These are phyloP conservation scores for Pleurotus pulmonarius DNA, from an alignment of 768 basidiomycete species.

Conservation along the genomic window DNA sequence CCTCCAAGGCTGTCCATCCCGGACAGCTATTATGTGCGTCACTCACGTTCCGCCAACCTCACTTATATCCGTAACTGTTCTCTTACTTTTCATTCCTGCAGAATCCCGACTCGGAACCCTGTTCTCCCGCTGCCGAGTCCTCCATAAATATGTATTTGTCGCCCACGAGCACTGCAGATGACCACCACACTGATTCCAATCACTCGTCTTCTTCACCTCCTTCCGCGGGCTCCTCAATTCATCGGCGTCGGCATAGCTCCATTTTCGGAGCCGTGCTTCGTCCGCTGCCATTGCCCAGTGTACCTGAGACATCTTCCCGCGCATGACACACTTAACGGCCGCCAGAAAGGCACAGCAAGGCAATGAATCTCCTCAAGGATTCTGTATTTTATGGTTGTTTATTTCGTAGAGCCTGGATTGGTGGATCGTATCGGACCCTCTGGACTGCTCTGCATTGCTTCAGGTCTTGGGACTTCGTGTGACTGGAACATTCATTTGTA, in stretches of 20 bases:
- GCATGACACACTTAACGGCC: too few species aligned
- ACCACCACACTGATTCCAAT: not conserved
- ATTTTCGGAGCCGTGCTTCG: too few species aligned
- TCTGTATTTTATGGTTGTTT: too few species aligned
- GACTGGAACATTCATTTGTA: too few species aligned
- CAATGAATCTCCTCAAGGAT: too few species aligned
- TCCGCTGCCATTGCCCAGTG: not conserved
- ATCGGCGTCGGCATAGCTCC: too few species aligned
- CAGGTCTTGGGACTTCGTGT: too few species aligned
- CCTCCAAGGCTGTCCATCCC: conserved; percentile 2
- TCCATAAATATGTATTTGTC: conserved; percentile 1
- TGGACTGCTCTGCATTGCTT: too few species aligned
- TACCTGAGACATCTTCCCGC: not conserved
- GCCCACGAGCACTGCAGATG: not conserved
- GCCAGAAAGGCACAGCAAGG: too few species aligned
- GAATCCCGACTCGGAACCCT: conserved; percentile 1
- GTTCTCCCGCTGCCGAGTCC: conserved; percentile 4
- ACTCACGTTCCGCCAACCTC: not conserved
- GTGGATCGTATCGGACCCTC: too few species aligned
- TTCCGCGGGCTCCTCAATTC: not conserved
- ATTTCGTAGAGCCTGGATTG: too few species aligned
- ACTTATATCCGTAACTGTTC: not conserved
- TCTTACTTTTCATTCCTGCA: not conserved
- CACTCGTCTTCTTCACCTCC: conserved; percentile 4
- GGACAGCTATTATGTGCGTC: not conserved